Evolutionary conservation across 2,329 filamentous ascomycete genomes (phyloP).

Genomic region (Curvularia verruculosa): DNA sequence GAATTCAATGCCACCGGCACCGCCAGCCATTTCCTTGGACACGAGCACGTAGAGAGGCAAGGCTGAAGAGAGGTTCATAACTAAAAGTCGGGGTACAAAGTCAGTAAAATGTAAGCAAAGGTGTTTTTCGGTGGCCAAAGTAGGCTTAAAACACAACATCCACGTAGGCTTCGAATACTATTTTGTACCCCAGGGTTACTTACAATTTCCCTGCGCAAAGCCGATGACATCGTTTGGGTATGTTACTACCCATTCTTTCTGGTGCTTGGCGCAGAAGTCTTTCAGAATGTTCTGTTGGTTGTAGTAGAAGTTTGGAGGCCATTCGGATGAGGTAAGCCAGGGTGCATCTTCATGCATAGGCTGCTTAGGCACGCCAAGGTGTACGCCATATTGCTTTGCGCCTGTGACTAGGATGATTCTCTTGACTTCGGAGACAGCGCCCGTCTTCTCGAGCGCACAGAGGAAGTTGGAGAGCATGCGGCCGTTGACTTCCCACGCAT

Average conservation of each 20-base stretch:
- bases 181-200: too few relatives aligned
- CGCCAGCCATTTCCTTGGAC: conserved; percentile 29
- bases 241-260: conserved; percentile 53
- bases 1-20: conserved; percentile 24
- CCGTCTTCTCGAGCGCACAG: conserved; percentile 52
- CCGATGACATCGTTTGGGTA: conserved; percentile 56
- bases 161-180: too few relatives aligned
- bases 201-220: conserved; percentile 45
- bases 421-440: conserved; percentile 52
- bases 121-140: too few relatives aligned
- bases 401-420: conserved; percentile 59
- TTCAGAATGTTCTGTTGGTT: conserved; percentile 54
- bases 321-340: conserved; percentile 47
- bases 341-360: conserved; percentile 57
- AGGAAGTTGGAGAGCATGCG: conserved; percentile 59
- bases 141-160: too few relatives aligned
- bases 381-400: conserved; percentile 61
- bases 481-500: conserved; percentile 50
- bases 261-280: conserved; percentile 35
- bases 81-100: too few relatives aligned
- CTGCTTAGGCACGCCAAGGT: conserved; percentile 56
- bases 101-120: too few relatives aligned
- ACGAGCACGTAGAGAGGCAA: conserved; percentile 40
- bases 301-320: conserved; percentile 59
- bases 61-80: conserved; percentile 42